phyloP scores from a whole-genome alignment of 768 basidiomycete genomes.

The Gymnopilus dilepis region DNA sequence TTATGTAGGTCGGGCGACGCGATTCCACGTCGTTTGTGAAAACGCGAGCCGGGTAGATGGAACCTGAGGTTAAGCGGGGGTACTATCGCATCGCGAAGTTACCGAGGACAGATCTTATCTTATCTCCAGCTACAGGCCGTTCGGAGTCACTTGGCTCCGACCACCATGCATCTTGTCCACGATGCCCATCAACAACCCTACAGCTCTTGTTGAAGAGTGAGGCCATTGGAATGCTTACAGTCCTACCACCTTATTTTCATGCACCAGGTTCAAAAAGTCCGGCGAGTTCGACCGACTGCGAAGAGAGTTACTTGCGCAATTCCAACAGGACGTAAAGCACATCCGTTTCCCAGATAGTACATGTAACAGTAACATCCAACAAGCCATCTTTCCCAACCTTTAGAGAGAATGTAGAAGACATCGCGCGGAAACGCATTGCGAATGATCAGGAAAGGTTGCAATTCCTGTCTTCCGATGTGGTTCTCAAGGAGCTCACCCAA shows the following conservation, averaged over 20 bases:
- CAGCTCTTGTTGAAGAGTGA: conserved; percentile 69
- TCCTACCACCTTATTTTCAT: background rate
- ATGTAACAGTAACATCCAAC: background rate
- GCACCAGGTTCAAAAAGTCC: conserved; percentile 73
- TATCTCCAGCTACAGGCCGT: no score
- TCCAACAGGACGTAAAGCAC: conserved; percentile 62
- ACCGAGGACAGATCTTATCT: conserved; percentile 23
- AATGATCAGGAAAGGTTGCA: conserved; percentile 57
- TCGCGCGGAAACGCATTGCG: conserved; percentile 58
- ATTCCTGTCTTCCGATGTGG: conserved; percentile 53
- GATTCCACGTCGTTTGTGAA: conserved; percentile 27
- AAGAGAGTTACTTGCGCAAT: conserved; percentile 64
- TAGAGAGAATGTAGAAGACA: conserved; percentile 63
- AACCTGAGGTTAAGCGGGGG: conserved; percentile 19
- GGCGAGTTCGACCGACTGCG: conserved; percentile 79
- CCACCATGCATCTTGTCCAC: conserved; percentile 4
- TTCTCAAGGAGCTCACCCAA: conserved; percentile 69
- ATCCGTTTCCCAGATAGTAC: background rate
- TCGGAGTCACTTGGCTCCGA: background rate
- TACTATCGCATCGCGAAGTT: conserved; percentile 11
- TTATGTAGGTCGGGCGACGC: conserved; percentile 7
- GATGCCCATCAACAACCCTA: conserved; percentile 62
- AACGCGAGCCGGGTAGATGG: conserved; percentile 18
- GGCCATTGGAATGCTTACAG: conserved; percentile 18
- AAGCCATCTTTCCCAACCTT: conserved; percentile 61